Evolutionary conservation across 345 rosid genomes (phyloP), one percentile per base, ranked within the genome.

Genomic region (Nasturtium officinale): DNA sequence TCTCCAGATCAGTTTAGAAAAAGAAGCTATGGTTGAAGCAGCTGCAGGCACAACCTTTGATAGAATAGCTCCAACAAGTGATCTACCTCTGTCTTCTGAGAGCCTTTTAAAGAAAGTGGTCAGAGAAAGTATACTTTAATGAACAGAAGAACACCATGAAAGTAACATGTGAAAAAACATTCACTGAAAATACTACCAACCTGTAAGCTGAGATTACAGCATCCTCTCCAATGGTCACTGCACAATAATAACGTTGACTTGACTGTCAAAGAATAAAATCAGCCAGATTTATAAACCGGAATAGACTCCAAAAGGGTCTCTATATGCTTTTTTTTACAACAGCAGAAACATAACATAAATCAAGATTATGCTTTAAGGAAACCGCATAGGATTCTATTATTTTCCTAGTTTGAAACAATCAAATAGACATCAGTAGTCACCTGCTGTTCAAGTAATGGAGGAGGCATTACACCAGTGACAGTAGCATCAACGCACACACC

Each of bases 261-360:
- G 99, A 95, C 99, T 91, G 97, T 78, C 93, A 90, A 90, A 91
- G 89, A 89, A 90, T 81, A 90, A 91, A 90, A 89, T 87, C 87
- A 90, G 91, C 89, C 82, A 87, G 84, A 83, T 81, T 94, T 89
- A 85, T 83, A 83, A 81, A 82, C 78, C 87, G 62, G 85, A 82
- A 77, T 78, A 62, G 17, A 23, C 69, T 84, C 79, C 76, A 78
- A 85, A 80, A 73, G 77, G 65, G 32, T 79, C 72, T 70, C 79
- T 75, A 46, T 53, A 45, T 6, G 38, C 62, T 70, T 67, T 4
- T 62, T 6, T 62, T 9, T 5, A 43, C 42, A 21, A 50, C 25
- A 67, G 26, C 25, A 51, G 48, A 66, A 58, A 68, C 72, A 77
- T 29, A 37, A 63, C 46, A 29, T 48, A 6, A 16, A 46, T 18